Base-by-base conservation (phyloP, 1,284 basidiomycete species). In the Irpex sp. region DNA sequence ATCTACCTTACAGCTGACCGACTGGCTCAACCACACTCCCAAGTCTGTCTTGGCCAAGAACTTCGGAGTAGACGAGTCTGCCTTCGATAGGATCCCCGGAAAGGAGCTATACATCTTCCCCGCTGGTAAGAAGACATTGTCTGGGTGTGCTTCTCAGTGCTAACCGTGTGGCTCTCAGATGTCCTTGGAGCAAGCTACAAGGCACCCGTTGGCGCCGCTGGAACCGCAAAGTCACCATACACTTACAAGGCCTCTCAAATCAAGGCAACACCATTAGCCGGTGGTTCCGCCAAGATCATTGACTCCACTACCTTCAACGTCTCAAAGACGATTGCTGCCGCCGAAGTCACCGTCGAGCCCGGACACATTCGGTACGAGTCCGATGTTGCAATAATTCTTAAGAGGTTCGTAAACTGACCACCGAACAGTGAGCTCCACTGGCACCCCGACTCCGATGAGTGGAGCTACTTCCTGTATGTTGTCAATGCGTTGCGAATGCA, bases 371-470 rank as follows among this genome's bases (percentile, higher is more conserved):
- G 69, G 63, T 65, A 47, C 49, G 61, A 2, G 4, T 56, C 48
- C 47, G 11, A 62, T 26, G 49, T 62, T 15, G 9, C 55, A 40
- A 38, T 55, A 38, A 15, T 40, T 8, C 3, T 17, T 36, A 3
- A 31, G 65, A 19, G 38, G 1, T 7, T 5, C 21, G 61, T 40
- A 44, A 51, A 7, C 52, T 17, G 36, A 52, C 44, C 59, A 13
- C 34, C 52, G 19, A 44, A 36, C 52, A 83, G 83, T 51, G 83
- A 85, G 68, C 68, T 77, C 48, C 75, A 76, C 63, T 91, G 88
- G 87, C 88, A 89, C 70, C 86, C 87, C 2, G 87, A 85, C 21
- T 78, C 86, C 71, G 81, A 83, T 66, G 85, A 88, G 74, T 88
- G 85, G 85, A 81, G 77, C 63, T 85, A 82, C 73, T 85, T 74